These are phyloP conservation scores for Nadsonia starkeyi-henricii DNA, from an alignment of 1,139 yeast genomes.

Conservation along the genomic window DNA sequence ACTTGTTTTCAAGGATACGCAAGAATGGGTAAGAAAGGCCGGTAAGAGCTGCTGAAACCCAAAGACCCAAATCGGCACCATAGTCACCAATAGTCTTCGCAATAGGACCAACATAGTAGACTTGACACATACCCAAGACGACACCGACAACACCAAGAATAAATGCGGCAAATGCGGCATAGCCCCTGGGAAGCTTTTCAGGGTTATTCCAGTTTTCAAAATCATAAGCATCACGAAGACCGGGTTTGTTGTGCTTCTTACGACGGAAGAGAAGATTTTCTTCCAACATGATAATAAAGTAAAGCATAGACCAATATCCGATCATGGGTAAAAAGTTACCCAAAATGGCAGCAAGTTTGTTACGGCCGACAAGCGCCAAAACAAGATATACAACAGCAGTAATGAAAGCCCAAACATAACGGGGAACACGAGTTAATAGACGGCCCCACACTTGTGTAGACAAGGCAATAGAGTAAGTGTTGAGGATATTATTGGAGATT, in stretches of 20 bases:
- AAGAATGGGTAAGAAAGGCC: constrained; percentile 48
- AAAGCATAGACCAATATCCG: constrained; percentile 87
- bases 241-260: constrained; percentile 17
- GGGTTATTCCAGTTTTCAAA: constrained; percentile 40
- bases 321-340: constrained; percentile 90
- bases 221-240: constrained; percentile 20
- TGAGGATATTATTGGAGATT: constrained; percentile 67
- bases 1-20: constrained; percentile 41
- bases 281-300: constrained; percentile 54
- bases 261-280: constrained; percentile 67
- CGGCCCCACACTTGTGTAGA: constrained; percentile 60
- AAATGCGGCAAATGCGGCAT: constrained; percentile 50
- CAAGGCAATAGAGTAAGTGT: constrained; percentile 75
- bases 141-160: constrained; percentile 59
- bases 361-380: constrained; percentile 45
- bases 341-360: constrained; percentile 59
- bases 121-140: constrained; percentile 72
- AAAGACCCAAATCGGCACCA: constrained; percentile 75
- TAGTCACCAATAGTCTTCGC: constrained; percentile 41
- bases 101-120: constrained; percentile 61
- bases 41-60: constrained; percentile 64
- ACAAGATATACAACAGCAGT: constrained; percentile 55
- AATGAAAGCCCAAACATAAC: constrained; percentile 64
- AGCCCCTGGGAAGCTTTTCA: constrained; percentile 41
- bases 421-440: constrained; percentile 49